A percentile compares a stretch with the other conserved stretches of the same genome.
phyloP scores from a whole-genome alignment of 1,139 yeast species.

The Hemisphaericaspora xylanilytica region DNA sequence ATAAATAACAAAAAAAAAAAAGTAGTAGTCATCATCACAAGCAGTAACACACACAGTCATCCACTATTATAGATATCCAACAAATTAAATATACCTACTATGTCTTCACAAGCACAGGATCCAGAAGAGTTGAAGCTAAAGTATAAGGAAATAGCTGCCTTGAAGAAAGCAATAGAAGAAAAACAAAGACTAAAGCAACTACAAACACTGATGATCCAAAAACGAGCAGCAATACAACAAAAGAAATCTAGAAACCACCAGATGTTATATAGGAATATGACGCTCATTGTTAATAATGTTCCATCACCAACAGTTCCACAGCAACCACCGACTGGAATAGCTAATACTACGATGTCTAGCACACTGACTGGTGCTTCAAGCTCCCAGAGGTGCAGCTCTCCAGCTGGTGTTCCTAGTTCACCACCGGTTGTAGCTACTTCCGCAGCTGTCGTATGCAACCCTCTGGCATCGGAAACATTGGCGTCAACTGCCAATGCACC shows the following conservation, averaged over 20 bases:
- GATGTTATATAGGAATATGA: slow-evolving; percentile 3
- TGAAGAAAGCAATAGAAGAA: slow-evolving; percentile 29
- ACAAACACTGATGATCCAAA: slow-evolving; percentile 2
- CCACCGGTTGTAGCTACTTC: background rate
- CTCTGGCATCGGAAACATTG: background rate
- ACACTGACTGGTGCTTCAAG: too few species aligned
- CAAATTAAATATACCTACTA: too few species aligned
- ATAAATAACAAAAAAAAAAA: too few species aligned
- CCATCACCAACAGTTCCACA: background rate
- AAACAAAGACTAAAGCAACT: slow-evolving; percentile 10
- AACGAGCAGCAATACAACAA: background rate
- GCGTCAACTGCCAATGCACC: too few species aligned
- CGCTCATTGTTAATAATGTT: background rate
- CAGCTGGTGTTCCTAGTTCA: background rate
- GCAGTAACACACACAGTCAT: too few species aligned
- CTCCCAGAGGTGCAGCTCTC: too few species aligned
- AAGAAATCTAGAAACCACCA: background rate
- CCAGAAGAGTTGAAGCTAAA: slow-evolving; percentile 24
- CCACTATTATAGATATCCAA: too few species aligned
- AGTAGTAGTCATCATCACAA: too few species aligned
- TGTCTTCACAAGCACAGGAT: slow-evolving; percentile 15
- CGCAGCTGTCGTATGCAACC: background rate
- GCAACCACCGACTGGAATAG: too few species aligned
- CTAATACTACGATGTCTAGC: too few species aligned
- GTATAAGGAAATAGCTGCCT: slow-evolving; percentile 34